Evolutionary conservation across 306 rosid genomes (phyloP).

Genomic region (Erythrophleum fordii): DNA sequence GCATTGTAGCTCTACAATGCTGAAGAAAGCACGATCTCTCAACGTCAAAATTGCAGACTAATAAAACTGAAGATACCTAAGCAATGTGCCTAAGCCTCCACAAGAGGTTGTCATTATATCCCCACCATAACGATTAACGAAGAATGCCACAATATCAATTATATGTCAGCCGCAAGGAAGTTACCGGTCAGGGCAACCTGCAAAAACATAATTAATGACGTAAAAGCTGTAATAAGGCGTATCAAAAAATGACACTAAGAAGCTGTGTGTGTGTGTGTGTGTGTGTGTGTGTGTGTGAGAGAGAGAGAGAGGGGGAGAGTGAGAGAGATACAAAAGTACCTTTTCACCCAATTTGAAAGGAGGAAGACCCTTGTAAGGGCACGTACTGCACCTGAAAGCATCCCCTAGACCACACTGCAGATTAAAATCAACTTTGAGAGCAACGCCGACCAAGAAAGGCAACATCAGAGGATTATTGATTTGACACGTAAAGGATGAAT

Average conservation of each 20-base stretch:
- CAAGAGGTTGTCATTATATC: background rate
- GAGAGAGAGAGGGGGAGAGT: background rate
- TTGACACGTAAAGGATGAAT: background rate
- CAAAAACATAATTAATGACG: conserved; percentile 16
- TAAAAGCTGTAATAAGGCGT: background rate
- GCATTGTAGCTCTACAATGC: background rate
- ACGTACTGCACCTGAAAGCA: conserved; percentile 92
- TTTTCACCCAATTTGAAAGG: conserved; percentile 90
- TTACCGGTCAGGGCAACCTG: conserved; percentile 72
- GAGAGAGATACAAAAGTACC: conserved; percentile 47
- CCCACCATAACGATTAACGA: conserved; percentile 1
- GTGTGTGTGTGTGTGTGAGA: too few species aligned
- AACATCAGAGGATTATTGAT: background rate
- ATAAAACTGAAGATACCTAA: background rate
- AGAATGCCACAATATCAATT: conserved; percentile 15
- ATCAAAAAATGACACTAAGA: conserved; percentile 7
- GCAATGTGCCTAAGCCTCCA: background rate
- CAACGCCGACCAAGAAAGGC: conserved; percentile 22
- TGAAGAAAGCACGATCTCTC: background rate
- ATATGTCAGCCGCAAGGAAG: conserved; percentile 87
- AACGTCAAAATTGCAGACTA: background rate
- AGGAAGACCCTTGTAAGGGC: conserved; percentile 98
- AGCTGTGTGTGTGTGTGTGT: too few species aligned
- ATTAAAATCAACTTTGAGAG: conserved; percentile 43
- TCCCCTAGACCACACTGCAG: conserved; percentile 98